These are phyloP conservation scores for Sutorius australiensis DNA, from an alignment of 768 basidiomycete genomes.

Conservation along the genomic window DNA sequence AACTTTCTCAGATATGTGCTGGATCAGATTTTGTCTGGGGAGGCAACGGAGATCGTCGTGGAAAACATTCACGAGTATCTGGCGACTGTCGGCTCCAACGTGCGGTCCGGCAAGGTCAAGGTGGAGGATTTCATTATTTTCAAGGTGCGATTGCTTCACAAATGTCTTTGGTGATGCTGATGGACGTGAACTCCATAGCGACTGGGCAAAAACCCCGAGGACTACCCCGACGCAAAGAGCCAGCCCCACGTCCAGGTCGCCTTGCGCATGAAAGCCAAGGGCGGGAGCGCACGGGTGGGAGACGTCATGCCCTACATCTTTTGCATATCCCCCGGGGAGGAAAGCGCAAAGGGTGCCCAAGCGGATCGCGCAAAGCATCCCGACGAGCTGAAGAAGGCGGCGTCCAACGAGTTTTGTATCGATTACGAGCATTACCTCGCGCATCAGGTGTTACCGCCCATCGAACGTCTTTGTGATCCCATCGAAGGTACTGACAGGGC, in stretches of 20 bases:
- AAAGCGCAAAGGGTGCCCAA: constrained; percentile 67
- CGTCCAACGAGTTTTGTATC: constrained; percentile 57
- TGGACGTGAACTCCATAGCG: constrained; percentile 47
- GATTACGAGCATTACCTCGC: constrained; percentile 92
- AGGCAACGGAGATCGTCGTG: constrained; percentile 84
- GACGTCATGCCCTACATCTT: constrained; percentile 98
- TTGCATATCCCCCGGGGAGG: constrained; percentile 73
- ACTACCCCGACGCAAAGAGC: constrained; percentile 92
- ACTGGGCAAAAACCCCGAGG: constrained; percentile 93
- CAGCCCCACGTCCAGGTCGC: constrained; percentile 98
- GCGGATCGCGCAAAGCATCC: constrained; percentile 93
- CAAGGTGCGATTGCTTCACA: constrained; percentile 57
- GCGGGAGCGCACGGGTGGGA: constrained; percentile 74
- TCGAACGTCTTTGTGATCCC: constrained; percentile 92
- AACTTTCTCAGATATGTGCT: constrained; percentile 68
- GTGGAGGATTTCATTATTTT: constrained; percentile 93
- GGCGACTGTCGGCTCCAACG: constrained; percentile 65
- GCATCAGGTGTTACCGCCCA: constrained; percentile 89
- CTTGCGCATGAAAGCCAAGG: constrained; percentile 80
- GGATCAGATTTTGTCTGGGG: constrained; percentile 87
- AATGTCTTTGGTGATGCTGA: neutral
- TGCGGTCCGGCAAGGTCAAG: constrained; percentile 72
- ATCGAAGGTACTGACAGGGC: constrained; percentile 95
- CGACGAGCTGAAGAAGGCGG: constrained; percentile 78
- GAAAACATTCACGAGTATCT: constrained; percentile 93